Percentiles rank a stretch among this genome's conserved stretches.
These are phyloP conservation scores for Phoma sp. DNA, from an alignment of 2,329 filamentous ascomycete genomes.

Conservation along the genomic window DNA sequence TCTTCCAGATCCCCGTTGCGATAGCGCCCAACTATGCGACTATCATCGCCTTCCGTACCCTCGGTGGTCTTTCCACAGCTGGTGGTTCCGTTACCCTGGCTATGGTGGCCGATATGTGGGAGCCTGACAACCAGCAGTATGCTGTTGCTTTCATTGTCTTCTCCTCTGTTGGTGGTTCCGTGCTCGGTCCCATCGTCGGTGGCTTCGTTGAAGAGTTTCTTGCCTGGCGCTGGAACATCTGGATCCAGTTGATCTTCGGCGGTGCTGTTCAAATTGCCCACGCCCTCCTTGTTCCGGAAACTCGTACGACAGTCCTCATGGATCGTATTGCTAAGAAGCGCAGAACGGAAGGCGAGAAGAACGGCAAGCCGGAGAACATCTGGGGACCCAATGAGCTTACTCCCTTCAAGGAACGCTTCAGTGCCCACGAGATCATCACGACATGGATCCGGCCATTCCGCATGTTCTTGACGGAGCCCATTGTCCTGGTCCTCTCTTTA, in stretches of 20 bases:
- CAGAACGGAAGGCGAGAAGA: constrained; percentile 66
- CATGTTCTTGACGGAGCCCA: constrained; percentile 78
- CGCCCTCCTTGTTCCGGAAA: constrained; percentile 75
- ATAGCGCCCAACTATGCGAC: constrained; percentile 75
- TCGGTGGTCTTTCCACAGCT: constrained; percentile 58
- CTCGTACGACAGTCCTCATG: constrained; percentile 76
- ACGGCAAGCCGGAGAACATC: constrained; percentile 64
- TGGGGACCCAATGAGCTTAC: constrained; percentile 76
- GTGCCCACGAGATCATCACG: constrained; percentile 49
- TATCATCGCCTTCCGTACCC: constrained; percentile 66
- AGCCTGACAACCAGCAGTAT: constrained; percentile 16
- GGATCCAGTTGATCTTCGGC: constrained; percentile 85
- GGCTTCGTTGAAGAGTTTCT: constrained; percentile 74
- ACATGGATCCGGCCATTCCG: constrained; percentile 68
- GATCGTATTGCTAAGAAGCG: constrained; percentile 78
- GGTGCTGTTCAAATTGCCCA: constrained; percentile 72
- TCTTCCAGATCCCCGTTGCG: constrained; percentile 71
- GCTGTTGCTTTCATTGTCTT: constrained; percentile 64
- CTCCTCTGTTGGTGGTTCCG: constrained; percentile 77
- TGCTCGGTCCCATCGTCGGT: constrained; percentile 78
- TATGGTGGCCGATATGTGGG: constrained; percentile 68
- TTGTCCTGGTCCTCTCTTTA: constrained; percentile 72
- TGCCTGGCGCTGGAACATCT: constrained; percentile 80
- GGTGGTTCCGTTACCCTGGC: constrained; percentile 70
- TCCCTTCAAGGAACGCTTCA: constrained; percentile 45